Evolutionary conservation across 1,284 basidiomycete genomes (phyloP).

Genomic region (Melampsora larici-populina): DNA sequence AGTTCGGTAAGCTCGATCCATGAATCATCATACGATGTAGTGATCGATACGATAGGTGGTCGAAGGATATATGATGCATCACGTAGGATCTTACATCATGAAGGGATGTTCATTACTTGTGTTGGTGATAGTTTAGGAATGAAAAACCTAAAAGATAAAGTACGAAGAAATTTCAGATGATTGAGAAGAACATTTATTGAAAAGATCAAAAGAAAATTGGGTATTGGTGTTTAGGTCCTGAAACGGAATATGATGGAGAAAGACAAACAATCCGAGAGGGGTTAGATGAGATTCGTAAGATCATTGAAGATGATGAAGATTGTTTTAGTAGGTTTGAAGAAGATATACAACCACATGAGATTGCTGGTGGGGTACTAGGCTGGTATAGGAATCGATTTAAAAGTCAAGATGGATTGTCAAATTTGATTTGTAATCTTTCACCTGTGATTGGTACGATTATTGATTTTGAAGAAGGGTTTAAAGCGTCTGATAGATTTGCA

Average conservation of each 20-base stretch:
- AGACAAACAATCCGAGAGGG: not conserved
- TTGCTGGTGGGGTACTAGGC: not conserved
- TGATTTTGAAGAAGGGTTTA: not conserved
- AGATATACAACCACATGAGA: not conserved
- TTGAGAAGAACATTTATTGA: slow-evolving; percentile 29
- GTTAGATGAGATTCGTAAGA: slow-evolving; percentile 1
- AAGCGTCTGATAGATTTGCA: not conserved
- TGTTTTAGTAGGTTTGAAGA: not conserved
- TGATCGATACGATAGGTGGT: slow-evolving; percentile 39
- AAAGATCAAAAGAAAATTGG: slow-evolving; percentile 37
- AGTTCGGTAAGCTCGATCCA: slow-evolving; percentile 10
- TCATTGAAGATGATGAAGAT: slow-evolving; percentile 2
- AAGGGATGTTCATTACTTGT: slow-evolving; percentile 35
- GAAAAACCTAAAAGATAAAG: slow-evolving; percentile 5
- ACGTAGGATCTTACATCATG: slow-evolving; percentile 37
- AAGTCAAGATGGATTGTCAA: not conserved
- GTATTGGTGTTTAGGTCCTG: slow-evolving; percentile 40
- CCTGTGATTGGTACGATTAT: not conserved
- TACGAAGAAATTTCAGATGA: slow-evolving; percentile 26
- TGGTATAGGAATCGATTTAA: not conserved
- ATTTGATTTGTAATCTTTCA: not conserved
- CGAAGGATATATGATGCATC: slow-evolving; percentile 40
- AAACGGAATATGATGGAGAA: slow-evolving; percentile 25
- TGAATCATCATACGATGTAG: slow-evolving; percentile 35
- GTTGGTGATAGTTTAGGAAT: slow-evolving; percentile 20